Evolutionary conservation across 345 rosid genomes (phyloP), one percentile per base, ranked within the genome.

Genomic region (Brassica nigra): DNA sequence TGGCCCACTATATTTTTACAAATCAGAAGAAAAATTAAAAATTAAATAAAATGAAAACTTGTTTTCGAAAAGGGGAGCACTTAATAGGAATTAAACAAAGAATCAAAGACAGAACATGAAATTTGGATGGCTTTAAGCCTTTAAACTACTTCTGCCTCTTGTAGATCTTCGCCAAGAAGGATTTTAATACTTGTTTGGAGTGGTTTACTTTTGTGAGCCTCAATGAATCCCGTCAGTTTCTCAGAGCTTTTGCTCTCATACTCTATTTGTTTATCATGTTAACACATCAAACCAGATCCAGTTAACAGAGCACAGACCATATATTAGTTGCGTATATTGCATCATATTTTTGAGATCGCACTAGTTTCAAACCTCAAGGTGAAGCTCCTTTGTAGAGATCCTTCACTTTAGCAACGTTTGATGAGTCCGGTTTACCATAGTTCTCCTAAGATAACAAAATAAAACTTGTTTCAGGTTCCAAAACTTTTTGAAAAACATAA

Each of bases 231-330:
- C 59, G 80, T 78, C 78, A 93, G 81, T 77, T 85, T 89, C 85
- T 86, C 88, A n/a, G 87, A 88, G 86, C 94, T 93, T 80, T 85
- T 76, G 87, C 88, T 87, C 90, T 93, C 97, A 68, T 88, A 93
- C 20, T 91, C 93, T 23, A 23, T 49, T 5, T 70, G 52, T 89
- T 94, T 91, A 30, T 18, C 14, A 73, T 44, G 54, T 67, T 66
- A 23, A 67, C 2, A 73, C 4, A 67, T 62, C 79, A 68, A 68
- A 73, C 63, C 63, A 73, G 31, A 81, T 55, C n/a, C 42, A 55
- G 63, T 9, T 66, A 66, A 30, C 55, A 71, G 33, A 71, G 65
- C 6, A 5, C 20, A 58, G 8, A 72, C 0, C 49, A 12, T 11
- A 70, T 8, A 30, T 52, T 62, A 69, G 10, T 68, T 27, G 44